A percentile compares a stretch with the other conserved stretches of the same genome.
phyloP scores from a whole-genome alignment of 441 rosid genomes.

The Brassica hybrid region DNA sequence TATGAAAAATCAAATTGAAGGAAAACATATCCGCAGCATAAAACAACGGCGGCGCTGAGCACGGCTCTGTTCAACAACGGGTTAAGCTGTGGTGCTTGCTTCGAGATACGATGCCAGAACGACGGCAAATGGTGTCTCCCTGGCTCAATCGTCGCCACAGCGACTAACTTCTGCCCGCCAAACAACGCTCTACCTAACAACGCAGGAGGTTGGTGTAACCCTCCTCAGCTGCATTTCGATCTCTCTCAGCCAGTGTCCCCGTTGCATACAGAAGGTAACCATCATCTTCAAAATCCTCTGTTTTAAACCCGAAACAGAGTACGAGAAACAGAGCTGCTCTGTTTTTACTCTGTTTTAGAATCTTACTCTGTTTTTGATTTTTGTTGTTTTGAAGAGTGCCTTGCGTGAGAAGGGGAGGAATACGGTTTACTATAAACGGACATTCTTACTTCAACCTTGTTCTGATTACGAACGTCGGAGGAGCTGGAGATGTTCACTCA shows the following conservation, averaged over 20 bases:
- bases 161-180: slow-evolving; percentile 81
- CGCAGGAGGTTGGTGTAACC: slow-evolving; percentile 86
- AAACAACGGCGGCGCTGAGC: slow-evolving; percentile 65
- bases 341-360: slow-evolving; percentile 10
- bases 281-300: too few species aligned
- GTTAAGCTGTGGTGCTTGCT: slow-evolving; percentile 73
- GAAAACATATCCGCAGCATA: too few species aligned
- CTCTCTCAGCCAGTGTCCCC: slow-evolving; percentile 77
- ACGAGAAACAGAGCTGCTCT: slow-evolving; percentile 26
- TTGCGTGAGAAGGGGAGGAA: slow-evolving; percentile 69
- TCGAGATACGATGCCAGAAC: slow-evolving; percentile 59
- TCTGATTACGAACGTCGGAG: slow-evolving; percentile 72
- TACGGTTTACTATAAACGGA: slow-evolving; percentile 74
- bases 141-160: slow-evolving; percentile 69
- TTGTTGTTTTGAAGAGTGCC: slow-evolving; percentile 53
- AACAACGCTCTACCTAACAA: slow-evolving; percentile 73
- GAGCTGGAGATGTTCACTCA: slow-evolving; percentile 73
- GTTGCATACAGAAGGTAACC: slow-evolving; percentile 52
- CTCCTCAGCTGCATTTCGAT: slow-evolving; percentile 77
- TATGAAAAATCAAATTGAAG: too few species aligned
- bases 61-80: slow-evolving; percentile 71
- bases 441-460: slow-evolving; percentile 79
- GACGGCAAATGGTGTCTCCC: slow-evolving; percentile 77
- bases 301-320: too few species aligned
- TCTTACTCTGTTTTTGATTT: neutral